Conservation (phyloP, 148 eudicot genomes). For the Pouteria glomerata region DNA sequence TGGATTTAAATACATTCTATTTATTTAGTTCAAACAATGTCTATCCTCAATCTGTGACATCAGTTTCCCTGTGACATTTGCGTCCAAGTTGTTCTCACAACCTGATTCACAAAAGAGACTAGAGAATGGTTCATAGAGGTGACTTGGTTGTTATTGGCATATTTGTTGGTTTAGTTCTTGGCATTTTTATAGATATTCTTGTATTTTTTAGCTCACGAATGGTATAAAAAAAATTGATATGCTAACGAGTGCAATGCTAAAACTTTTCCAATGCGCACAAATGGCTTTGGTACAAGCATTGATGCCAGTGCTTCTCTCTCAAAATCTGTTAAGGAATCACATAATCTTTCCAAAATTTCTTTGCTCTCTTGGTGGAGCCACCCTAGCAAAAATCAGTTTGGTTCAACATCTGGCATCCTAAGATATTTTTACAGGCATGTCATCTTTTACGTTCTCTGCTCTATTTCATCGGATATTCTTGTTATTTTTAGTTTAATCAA, state of each 20-base stretch:
- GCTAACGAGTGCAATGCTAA: slow-evolving; percentile 19
- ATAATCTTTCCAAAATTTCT: slow-evolving; percentile 32
- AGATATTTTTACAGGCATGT: slow-evolving; percentile 85
- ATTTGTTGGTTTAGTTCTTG: slow-evolving; percentile 58
- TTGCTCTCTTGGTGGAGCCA: slow-evolving; percentile 54
- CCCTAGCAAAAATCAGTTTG: slow-evolving; percentile 48
- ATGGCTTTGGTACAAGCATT: slow-evolving; percentile 51
- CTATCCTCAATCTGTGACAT: background rate
- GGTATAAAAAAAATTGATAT: slow-evolving; percentile 54
- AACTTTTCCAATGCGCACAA: slow-evolving; percentile 53
- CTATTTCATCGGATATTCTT: background rate
- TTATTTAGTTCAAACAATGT: background rate
- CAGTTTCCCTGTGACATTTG: slow-evolving; percentile 15
- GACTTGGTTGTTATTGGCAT: slow-evolving; percentile 62
- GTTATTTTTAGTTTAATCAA: background rate
- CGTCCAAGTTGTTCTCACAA: slow-evolving; percentile 52
- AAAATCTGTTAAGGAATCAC: slow-evolving; percentile 31
- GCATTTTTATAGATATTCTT: slow-evolving; percentile 49
- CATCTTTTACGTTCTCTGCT: background rate
- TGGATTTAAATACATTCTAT: too few species aligned
- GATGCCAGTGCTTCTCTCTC: slow-evolving; percentile 57
- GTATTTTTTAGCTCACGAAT: slow-evolving; percentile 46
- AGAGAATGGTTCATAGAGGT: slow-evolving; percentile 48
- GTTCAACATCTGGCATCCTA: slow-evolving; percentile 76
- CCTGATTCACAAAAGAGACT: slow-evolving; percentile 25